These are phyloP conservation scores for Discostella stelligeroides DNA, from an alignment of 108 stramenopile genomes.

Conservation along the genomic window DNA sequence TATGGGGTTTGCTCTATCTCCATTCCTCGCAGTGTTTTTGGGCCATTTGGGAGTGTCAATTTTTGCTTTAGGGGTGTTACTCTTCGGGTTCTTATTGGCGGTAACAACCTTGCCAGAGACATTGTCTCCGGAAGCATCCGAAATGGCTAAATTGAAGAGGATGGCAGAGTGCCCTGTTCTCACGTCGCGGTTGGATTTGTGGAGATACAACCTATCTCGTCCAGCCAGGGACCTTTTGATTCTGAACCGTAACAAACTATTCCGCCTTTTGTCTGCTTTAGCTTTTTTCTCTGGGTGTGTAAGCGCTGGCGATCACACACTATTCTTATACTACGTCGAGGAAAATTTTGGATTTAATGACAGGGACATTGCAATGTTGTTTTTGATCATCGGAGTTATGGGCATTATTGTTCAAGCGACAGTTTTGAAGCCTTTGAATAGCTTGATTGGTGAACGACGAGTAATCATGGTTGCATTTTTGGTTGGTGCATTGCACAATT, in stretches of 20 bases:
- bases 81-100: slow-evolving; percentile 56
- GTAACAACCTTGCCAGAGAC: slow-evolving; percentile 74
- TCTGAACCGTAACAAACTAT: slow-evolving; percentile 75
- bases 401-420: slow-evolving; percentile 78
- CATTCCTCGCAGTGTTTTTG: slow-evolving; percentile 62
- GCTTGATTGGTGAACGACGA: slow-evolving; percentile 65
- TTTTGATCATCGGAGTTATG: slow-evolving; percentile 66
- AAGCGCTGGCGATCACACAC: slow-evolving; percentile 64
- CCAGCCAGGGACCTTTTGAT: slow-evolving; percentile 77
- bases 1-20: slow-evolving; percentile 72
- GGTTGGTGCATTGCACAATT: slow-evolving; percentile 55
- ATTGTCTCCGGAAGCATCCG: slow-evolving; percentile 56
- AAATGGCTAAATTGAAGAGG: slow-evolving; percentile 44
- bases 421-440: slow-evolving; percentile 75
- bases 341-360: slow-evolving; percentile 69
- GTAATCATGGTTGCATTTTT: slow-evolving; percentile 67
- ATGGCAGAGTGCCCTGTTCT: slow-evolving; percentile 21
- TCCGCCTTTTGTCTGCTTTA: slow-evolving; percentile 69
- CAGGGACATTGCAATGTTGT: slow-evolving; percentile 68
- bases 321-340: slow-evolving; percentile 82
- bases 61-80: slow-evolving; percentile 50
- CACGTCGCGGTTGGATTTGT: slow-evolving; percentile 15
- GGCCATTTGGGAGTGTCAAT: slow-evolving; percentile 62
- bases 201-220: slow-evolving; percentile 36
- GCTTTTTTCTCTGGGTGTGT: slow-evolving; percentile 84